These are phyloP conservation scores for Apiospora hydei DNA, from an alignment of 2,329 filamentous ascomycete species.

Conservation along the genomic window DNA sequence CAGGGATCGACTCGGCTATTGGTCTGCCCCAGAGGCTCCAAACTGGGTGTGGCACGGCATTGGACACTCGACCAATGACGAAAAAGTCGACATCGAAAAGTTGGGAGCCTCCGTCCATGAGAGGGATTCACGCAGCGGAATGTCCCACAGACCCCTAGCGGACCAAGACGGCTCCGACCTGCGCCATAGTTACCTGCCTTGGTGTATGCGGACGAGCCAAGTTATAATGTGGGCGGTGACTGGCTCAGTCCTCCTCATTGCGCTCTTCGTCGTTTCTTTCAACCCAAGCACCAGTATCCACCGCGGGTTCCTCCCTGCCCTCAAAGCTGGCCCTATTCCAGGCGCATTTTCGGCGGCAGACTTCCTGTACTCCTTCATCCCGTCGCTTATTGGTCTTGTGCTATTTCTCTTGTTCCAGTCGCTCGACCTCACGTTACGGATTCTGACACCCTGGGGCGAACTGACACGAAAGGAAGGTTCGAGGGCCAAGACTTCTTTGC, in stretches of 20 bases:
- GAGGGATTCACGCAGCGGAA: constrained; percentile 34
- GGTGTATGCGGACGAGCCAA: constrained; percentile 73
- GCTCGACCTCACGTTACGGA: constrained; percentile 70
- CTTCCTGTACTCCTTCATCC: constrained; percentile 84
- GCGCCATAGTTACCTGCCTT: constrained; percentile 75
- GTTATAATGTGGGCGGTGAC: constrained; percentile 72
- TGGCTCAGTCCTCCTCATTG: constrained; percentile 67
- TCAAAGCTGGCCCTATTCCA: constrained; percentile 65
- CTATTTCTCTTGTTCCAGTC: constrained; percentile 72
- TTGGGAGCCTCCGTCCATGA: constrained; percentile 35
- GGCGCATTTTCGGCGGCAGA: constrained; percentile 84
- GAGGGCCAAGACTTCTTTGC: constrained; percentile 67
- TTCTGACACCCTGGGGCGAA: constrained; percentile 74
- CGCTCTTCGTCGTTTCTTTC: constrained; percentile 81
- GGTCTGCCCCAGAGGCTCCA: constrained; percentile 72
- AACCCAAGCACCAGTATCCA: constrained; percentile 70
- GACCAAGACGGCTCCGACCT: constrained; percentile 52
- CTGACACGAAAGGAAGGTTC: constrained; percentile 65
- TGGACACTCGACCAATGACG: constrained; percentile 37
- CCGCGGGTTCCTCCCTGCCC: constrained; percentile 73
- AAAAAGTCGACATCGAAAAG: constrained; percentile 37
- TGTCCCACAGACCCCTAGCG: constrained; percentile 46
- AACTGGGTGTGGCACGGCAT: constrained; percentile 73
- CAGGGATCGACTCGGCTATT: constrained; percentile 83
- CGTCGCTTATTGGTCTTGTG: constrained; percentile 70